Evolutionary conservation across 768 basidiomycete genomes (phyloP), one percentile per base, ranked within the genome.

Genomic region (Rubroboletus satanas): DNA sequence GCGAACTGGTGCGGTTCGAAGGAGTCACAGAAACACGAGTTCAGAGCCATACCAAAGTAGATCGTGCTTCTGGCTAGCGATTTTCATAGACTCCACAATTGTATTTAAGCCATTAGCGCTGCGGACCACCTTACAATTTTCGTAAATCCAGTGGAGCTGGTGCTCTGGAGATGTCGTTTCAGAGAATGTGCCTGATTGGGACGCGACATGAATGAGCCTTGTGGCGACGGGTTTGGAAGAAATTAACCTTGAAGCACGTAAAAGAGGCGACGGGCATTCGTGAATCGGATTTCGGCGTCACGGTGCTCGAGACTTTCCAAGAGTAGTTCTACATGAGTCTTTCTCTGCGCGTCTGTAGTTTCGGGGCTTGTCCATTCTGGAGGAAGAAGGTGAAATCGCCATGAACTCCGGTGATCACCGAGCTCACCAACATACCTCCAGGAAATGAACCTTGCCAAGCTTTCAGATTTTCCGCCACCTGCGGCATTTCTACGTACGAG

Each of bases 61-160:
- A 68, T 94, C 92, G 61, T 96, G 92, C 65, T 90, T 92, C 37
- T 88, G 80, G 51, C 85, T 86, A 5, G 93, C 93, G 56, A 93
- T 88, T 73, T 93, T 93, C 74, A 98, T 80, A 7, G 92, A 93
- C 64, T 90, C 86, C 15, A 96, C 80, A 21, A 98, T 87, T 54
- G 79, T 82, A 62, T 81, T 83, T 31, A 98, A 73, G 18, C 94
- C 95, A 70, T 96, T 92, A 0, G 87, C 87, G 21, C 80, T 77
- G 47, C 93, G 82, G 2, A 98, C 85, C 18, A 90, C 77, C 68
- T 89, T 92, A 68, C 89, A 90, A 67, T 98, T 96, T 71, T 96
- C 88, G 56, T 95, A 88, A 62, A 99, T 90, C 87, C 93, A 94
- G 60, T 94, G 91, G 37, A 98, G 75, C 68, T 99, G 96, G 68